phyloP scores from a whole-genome alignment of 305 asterid species.

The Fraxinus xanthoxyloides region DNA sequence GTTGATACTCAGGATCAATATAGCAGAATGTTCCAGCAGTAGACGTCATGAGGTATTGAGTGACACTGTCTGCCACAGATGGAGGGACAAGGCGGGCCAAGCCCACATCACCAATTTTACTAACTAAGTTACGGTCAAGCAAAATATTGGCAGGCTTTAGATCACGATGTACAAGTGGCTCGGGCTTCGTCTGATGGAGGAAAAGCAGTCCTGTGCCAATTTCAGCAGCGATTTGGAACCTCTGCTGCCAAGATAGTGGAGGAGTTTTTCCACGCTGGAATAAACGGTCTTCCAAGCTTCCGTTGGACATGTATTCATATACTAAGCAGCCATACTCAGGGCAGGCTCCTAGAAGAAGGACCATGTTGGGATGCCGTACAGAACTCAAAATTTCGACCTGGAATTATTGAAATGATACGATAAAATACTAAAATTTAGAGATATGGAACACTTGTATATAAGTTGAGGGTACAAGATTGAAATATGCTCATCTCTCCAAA shows the following conservation, averaged over 20 bases:
- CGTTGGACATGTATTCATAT: slow-evolving; percentile 46
- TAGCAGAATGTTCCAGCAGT: slow-evolving; percentile 56
- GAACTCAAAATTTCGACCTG: slow-evolving; percentile 49
- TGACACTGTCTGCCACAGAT: slow-evolving; percentile 42
- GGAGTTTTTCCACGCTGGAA: slow-evolving; percentile 36
- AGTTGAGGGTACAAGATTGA: background rate
- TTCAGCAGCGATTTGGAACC: slow-evolving; percentile 44
- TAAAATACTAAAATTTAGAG: background rate
- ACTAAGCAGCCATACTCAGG: slow-evolving; percentile 54
- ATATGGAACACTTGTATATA: background rate
- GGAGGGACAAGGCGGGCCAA: slow-evolving; percentile 56
- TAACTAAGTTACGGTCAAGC: slow-evolving; percentile 40
- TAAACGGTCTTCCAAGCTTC: slow-evolving; percentile 51
- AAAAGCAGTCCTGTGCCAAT: slow-evolving; percentile 41
- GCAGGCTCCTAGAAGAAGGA: slow-evolving; percentile 52
- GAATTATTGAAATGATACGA: background rate
- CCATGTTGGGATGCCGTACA: slow-evolving; percentile 56
- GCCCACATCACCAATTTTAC: slow-evolving; percentile 51
- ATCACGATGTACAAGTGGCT: slow-evolving; percentile 54
- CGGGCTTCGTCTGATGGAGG: slow-evolving; percentile 52
- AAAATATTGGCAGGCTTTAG: slow-evolving; percentile 48
- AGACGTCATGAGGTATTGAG: slow-evolving; percentile 47
- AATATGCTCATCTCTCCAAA: background rate
- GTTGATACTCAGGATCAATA: slow-evolving; percentile 55
- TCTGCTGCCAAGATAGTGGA: slow-evolving; percentile 43